Evolutionary conservation across 352 stramenopile genomes (phyloP).

Genomic region (Globisporangium canariense): DNA sequence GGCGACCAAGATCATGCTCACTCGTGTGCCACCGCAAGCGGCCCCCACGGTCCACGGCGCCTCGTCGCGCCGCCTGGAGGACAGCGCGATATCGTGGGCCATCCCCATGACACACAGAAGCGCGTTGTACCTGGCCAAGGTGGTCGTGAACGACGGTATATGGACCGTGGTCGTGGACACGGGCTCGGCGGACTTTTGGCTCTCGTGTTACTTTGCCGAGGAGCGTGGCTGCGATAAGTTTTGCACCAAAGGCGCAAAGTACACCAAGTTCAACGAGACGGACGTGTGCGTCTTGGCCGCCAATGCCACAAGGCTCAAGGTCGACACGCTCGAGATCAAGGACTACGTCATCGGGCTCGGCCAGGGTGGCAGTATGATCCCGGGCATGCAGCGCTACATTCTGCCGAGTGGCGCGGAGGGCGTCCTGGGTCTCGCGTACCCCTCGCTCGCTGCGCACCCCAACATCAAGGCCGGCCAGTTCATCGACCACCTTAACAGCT

Average conservation of each 20-base stretch:
- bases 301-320: constrained; percentile 33
- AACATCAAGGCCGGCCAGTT: constrained; percentile 38
- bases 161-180: constrained; percentile 72
- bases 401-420: constrained; percentile 47
- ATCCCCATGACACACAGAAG: constrained; percentile 30
- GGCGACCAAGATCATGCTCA: constrained; percentile 1
- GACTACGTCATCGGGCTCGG: constrained; percentile 57
- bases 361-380: constrained; percentile 45
- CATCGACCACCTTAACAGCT: constrained; percentile 54
- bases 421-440: constrained; percentile 64
- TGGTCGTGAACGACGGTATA: constrained; percentile 34
- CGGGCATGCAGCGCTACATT: constrained; percentile 26
- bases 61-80: constrained; percentile 1
- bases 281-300: constrained; percentile 49
- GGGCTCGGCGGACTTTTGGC: constrained; percentile 73
- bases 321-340: constrained; percentile 40
- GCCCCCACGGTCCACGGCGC: not conserved
- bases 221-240: too few species aligned
- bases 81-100: constrained; percentile 1
- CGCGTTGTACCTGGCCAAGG: constrained; percentile 59
- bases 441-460: constrained; percentile 37
- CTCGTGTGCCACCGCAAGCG: not conserved
- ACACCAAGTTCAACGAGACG: too few species aligned
- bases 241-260: too few species aligned
- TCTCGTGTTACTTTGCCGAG: constrained; percentile 40